Evolutionary conservation across 2,329 filamentous ascomycete species (phyloP).

Genomic region (Cladosporium sp.): DNA sequence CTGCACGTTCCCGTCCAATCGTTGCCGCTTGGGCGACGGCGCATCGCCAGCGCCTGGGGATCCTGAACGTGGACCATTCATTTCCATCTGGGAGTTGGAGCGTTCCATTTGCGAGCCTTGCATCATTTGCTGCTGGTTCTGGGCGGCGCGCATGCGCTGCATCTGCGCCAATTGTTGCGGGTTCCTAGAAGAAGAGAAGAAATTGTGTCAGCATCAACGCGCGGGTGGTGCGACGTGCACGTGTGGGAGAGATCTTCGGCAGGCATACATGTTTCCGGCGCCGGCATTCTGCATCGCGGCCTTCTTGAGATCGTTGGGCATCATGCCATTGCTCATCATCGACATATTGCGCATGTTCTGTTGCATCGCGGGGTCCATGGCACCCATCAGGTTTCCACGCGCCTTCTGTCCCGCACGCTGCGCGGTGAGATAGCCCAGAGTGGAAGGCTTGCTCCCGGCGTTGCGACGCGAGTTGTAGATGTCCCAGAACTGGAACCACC

Average conservation of each 20-base stretch:
- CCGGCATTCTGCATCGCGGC: constrained; percentile 20
- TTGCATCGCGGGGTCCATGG: constrained; percentile 53
- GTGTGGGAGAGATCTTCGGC: too few relatives aligned
- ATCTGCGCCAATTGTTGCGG: constrained; percentile 25
- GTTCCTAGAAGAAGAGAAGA: constrained; percentile 19
- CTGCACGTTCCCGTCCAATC: constrained; percentile 73
- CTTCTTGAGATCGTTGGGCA: constrained; percentile 41
- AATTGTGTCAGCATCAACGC: constrained; percentile 1
- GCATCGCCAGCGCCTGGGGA: constrained; percentile 82
- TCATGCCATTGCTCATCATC: constrained; percentile 43
- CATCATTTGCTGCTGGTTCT: constrained; percentile 59
- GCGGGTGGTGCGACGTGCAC: background rate
- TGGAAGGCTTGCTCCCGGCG: constrained; percentile 49
- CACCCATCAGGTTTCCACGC: constrained; percentile 64
- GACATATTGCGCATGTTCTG: constrained; percentile 56
- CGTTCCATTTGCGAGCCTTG: constrained; percentile 75
- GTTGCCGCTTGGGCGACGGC: constrained; percentile 85
- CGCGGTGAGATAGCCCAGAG: constrained; percentile 38
- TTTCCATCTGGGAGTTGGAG: constrained; percentile 82
- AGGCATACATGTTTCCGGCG: constrained; percentile 21
- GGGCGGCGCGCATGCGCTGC: constrained; percentile 54
- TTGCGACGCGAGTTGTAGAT: constrained; percentile 79
- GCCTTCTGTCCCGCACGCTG: constrained; percentile 71
- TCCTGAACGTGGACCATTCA: constrained; percentile 71
- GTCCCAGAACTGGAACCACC: constrained; percentile 98